Evolutionary conservation across 2,329 filamentous ascomycete species (phyloP).

Genomic region (Dothidotthia symphoricarpi): DNA sequence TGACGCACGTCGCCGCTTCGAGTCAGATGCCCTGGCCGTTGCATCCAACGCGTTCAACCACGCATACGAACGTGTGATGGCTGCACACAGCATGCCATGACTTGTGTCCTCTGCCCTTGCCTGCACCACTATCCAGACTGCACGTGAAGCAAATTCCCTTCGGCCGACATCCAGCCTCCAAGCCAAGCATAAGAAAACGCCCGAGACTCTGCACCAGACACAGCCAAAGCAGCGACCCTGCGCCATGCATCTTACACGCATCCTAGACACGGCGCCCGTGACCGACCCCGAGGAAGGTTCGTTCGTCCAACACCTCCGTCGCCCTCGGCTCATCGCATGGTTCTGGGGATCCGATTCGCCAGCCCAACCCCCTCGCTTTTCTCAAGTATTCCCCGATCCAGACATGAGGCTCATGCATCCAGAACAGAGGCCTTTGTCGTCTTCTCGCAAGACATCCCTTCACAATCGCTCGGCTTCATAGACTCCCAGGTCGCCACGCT

Average conservation of each 20-base stretch:
- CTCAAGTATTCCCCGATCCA: neutral
- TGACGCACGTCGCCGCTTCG: no score
- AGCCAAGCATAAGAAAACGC: no score
- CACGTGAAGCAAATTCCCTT: no score
- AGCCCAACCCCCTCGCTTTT: neutral
- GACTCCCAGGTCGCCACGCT: constrained; percentile 66
- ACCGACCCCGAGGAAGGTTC: constrained; percentile 61
- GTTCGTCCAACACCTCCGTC: no score
- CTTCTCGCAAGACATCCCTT: constrained; percentile 73
- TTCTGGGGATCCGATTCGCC: constrained; percentile 16
- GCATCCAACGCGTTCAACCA: no score
- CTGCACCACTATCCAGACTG: no score
- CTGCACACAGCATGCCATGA: no score
- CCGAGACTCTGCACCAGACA: no score
- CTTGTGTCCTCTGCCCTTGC: no score
- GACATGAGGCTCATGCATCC: constrained; percentile 14
- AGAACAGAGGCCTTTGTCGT: constrained; percentile 78
- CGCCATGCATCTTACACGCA: constrained; percentile 22
- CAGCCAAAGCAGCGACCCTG: constrained; percentile 2
- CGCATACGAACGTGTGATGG: no score
- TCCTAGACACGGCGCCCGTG: constrained; percentile 51
- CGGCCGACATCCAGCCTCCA: no score
- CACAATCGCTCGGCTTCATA: constrained; percentile 71
- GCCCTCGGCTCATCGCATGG: constrained; percentile 20
- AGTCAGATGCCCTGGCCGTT: no score